phyloP scores from a whole-genome alignment of 768 basidiomycete species.

The Lepiota brunneoincarnata region DNA sequence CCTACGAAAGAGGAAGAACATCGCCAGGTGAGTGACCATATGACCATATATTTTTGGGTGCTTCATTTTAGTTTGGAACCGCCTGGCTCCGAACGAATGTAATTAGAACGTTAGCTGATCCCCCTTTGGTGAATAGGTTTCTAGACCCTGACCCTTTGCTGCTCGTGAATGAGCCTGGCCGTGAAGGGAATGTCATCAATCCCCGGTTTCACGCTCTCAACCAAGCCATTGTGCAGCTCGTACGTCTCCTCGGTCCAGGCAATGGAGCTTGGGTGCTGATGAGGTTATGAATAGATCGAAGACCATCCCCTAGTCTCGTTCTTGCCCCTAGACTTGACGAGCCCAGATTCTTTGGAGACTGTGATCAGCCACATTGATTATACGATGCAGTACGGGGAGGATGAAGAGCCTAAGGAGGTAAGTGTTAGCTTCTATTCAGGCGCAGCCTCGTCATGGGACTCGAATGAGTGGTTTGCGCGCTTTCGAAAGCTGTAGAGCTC shows the following conservation, averaged over 20 bases:
- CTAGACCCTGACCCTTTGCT: constrained; percentile 94
- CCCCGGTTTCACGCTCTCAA: constrained; percentile 92
- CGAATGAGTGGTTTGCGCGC: background rate
- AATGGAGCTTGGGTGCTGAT: background rate
- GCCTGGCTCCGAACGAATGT: background rate
- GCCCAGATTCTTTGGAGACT: constrained; percentile 84
- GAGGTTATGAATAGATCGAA: constrained; percentile 69
- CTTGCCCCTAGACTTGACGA: constrained; percentile 88
- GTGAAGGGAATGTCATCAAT: constrained; percentile 53
- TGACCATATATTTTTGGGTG: background rate
- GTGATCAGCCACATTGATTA: constrained; percentile 97
- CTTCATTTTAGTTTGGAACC: background rate
- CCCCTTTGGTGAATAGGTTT: constrained; percentile 52
- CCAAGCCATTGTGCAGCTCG: constrained; percentile 92
- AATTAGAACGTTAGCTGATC: background rate
- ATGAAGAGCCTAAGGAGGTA: constrained; percentile 96
- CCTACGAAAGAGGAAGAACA: constrained; percentile 68
- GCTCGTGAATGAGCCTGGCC: constrained; percentile 62
- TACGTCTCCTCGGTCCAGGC: constrained; percentile 33
- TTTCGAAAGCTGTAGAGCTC: background rate
- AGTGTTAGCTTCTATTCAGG: constrained; percentile 14
- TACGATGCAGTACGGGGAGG: constrained; percentile 98
- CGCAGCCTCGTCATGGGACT: background rate
- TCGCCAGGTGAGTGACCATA: constrained; percentile 61
- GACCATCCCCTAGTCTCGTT: constrained; percentile 98